A percentile compares a stretch with the other conserved stretches of the same genome.
phyloP scores from a whole-genome alignment of 805 yeast species.

The Saturnispora saitoi region DNA sequence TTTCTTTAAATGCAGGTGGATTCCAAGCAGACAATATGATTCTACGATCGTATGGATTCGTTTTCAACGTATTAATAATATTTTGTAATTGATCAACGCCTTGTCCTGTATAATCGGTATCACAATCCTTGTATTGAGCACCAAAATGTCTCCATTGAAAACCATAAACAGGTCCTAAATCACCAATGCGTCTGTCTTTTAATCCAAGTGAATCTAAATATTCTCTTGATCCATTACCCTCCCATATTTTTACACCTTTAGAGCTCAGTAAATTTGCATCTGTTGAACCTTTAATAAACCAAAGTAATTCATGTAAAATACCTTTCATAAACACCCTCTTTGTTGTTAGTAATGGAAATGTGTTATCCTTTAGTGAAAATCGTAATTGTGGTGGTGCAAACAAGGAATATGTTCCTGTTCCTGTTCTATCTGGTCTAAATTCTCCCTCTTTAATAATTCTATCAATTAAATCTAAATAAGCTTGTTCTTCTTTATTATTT shows the following conservation, averaged over 20 bases:
- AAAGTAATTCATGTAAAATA: constrained; percentile 77
- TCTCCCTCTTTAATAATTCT: constrained; percentile 80
- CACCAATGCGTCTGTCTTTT: constrained; percentile 77
- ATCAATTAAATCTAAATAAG: constrained; percentile 74
- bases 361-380: constrained; percentile 61
- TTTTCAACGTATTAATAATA: constrained; percentile 69
- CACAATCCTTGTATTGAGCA: constrained; percentile 81
- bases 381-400: constrained; percentile 96
- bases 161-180: constrained; percentile 96
- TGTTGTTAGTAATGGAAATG: constrained; percentile 85
- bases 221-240: constrained; percentile 94
- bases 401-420: constrained; percentile 85
- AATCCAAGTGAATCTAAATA: constrained; percentile 80
- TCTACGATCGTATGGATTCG: constrained; percentile 89
- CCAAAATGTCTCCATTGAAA: constrained; percentile 99
- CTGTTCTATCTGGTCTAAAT: constrained; percentile 90
- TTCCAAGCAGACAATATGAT: constrained; percentile 97
- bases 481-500: constrained; percentile 59
- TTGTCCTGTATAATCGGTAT: constrained; percentile 75
- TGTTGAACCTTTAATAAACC: constrained; percentile 90
- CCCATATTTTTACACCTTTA: constrained; percentile 96
- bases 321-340: constrained; percentile 87
- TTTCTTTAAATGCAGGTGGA: constrained; percentile 84
- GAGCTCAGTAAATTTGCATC: constrained; percentile 74
- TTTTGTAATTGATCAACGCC: constrained; percentile 88